Base-by-base conservation (phyloP, 768 basidiomycete genomes). In the Leccinum obscurum region DNA sequence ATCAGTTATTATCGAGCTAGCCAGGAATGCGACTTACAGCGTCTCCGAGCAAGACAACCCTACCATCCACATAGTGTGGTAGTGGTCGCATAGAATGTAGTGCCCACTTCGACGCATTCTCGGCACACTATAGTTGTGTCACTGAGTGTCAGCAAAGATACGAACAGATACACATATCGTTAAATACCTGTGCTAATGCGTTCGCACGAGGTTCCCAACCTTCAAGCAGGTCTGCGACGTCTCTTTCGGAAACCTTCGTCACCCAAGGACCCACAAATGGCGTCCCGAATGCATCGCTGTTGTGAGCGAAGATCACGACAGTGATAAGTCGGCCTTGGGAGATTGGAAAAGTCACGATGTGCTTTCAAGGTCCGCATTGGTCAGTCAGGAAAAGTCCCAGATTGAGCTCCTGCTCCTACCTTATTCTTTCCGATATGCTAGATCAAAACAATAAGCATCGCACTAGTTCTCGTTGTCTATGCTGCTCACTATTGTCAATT, bases 91-190 rank as follows among this genome's bases (percentile, higher is more conserved):
- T 39, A 39, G 67, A 65, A 61, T 80, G 77, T 6, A 84, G 64
- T 4, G 77, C 76, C 80, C 82, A 84, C 64, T 71, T 75, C 17
- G 71, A 76, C 2, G 78, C 72, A 7, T 65, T 66, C 26, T 75
- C 68, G 22, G 76, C 66, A 55, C 73, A 76, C 78, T 80, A 57
- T 24, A 20, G 5, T 39, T 30, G 30, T 30, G 30, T 30, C 9
- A 30, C 30, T 30, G 30, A 30, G 15, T 50, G 22, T 57, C 35
- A 26, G 24, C 17, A 24, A 35, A 51, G 9, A 10, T 14, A n/a
- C 30, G 28, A 30, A 17, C 1, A 0, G 32, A 13, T 3, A 3
- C 13, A 0, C 4, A 10, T 11, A 28, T 26, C 3, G 14, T 64
- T 11, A 37, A 2, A 49, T 58, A 68, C 58, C 62, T 66, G 55